Percentiles rank a stretch among this genome's conserved stretches.
phyloP scores from a whole-genome alignment of 441 rosid species.

The Francoa sonchifolia region DNA sequence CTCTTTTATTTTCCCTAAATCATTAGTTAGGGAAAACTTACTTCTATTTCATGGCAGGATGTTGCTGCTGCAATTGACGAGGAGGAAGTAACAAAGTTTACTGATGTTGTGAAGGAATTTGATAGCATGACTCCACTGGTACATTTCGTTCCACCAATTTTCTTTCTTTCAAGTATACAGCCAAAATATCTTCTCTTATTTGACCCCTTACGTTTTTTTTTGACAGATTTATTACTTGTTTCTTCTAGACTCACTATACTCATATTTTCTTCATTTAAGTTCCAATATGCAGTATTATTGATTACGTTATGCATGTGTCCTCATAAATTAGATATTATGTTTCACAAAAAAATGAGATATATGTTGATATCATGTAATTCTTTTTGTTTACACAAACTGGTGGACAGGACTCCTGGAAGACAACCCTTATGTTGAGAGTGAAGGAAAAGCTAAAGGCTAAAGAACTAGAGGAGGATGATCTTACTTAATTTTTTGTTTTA shows the following conservation, averaged over 20 bases:
- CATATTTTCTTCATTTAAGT: too few species aligned
- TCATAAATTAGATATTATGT: neutral
- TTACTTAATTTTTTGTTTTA: constrained; percentile 34
- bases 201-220: neutral
- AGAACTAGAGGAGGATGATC: constrained; percentile 92
- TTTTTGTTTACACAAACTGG: neutral
- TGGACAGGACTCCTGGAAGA: constrained; percentile 88
- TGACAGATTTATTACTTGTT: neutral
- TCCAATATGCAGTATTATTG: too few species aligned
- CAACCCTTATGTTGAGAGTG: constrained; percentile 83
- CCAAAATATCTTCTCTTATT: neutral
- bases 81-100: constrained; percentile 80
- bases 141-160: constrained; percentile 7
- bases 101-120: constrained; percentile 78
- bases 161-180: too few species aligned
- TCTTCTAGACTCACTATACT: too few species aligned
- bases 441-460: constrained; percentile 93
- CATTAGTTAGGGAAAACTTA: neutral
- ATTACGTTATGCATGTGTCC: neutral
- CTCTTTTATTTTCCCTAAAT: too few species aligned
- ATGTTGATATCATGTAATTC: neutral
- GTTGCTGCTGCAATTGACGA: constrained; percentile 77
- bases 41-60: constrained; percentile 34
- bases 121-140: constrained; percentile 99
- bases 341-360: neutral